phyloP scores from a whole-genome alignment of 2,329 filamentous ascomycete genomes.

The Colletotrichum sp. region DNA sequence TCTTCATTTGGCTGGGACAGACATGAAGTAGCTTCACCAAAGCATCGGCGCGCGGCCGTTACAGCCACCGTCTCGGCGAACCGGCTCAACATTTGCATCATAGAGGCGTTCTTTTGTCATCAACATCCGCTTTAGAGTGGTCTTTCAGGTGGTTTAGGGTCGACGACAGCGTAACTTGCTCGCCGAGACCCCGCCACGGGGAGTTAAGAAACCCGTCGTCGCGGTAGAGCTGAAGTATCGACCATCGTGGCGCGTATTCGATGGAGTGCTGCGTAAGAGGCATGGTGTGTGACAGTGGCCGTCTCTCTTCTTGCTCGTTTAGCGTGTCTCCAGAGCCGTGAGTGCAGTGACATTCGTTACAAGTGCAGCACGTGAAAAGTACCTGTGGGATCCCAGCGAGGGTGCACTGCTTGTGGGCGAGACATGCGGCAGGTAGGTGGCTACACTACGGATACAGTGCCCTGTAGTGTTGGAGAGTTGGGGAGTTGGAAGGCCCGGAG shows the following conservation, averaged over 20 bases:
- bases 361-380: not conserved
- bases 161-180: not conserved
- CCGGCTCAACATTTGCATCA: not conserved
- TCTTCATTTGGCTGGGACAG: not conserved
- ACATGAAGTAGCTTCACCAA: not conserved
- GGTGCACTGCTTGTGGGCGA: not conserved
- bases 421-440: not conserved
- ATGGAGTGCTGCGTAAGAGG: not conserved
- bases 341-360: not conserved
- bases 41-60: not conserved
- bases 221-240: not conserved
- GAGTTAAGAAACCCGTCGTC: not conserved
- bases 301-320: not conserved
- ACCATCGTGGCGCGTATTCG: not conserved
- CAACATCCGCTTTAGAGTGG: not conserved
- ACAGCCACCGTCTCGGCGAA: not conserved
- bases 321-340: not conserved
- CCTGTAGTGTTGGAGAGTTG: not conserved
- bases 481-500: not conserved
- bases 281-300: not conserved
- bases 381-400: not conserved
- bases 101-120: not conserved
- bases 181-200: not conserved
- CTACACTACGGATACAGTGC: not conserved
- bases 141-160: not conserved